These are phyloP conservation scores for Gilbertella persicaria DNA, from an alignment of 371 early-diverging fungal genomes.

Conservation along the genomic window DNA sequence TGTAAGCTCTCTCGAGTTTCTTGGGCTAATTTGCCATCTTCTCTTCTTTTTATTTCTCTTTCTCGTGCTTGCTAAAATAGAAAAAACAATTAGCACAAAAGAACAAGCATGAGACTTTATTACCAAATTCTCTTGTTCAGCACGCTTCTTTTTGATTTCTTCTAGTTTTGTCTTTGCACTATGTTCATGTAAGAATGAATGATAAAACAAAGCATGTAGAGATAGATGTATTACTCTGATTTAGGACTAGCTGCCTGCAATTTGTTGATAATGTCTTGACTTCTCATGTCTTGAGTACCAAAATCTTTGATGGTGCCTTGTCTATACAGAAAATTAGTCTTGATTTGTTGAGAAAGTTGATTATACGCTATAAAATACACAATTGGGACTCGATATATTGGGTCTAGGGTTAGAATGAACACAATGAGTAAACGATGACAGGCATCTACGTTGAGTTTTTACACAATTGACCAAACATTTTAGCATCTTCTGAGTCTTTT, in stretches of 20 bases:
- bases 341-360: not conserved
- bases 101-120: not conserved
- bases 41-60: conserved; percentile 28
- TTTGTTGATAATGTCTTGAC: conserved; percentile 1
- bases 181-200: not conserved
- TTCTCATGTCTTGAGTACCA: not conserved
- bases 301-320: conserved; percentile 16
- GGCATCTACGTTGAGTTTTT: not conserved
- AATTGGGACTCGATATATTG: conserved; percentile 9
- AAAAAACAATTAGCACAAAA: not conserved
- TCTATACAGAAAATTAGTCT: not conserved
- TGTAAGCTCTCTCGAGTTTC: conserved; percentile 16
- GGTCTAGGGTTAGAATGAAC: conserved; percentile 5
- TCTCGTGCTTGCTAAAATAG: conserved; percentile 22
- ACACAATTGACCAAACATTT: conserved; percentile 14
- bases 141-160: conserved; percentile 22
- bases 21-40: conserved; percentile 32
- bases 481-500: conserved; percentile 14
- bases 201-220: too few species aligned
- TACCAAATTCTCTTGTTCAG: conserved; percentile 32
- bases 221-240: too few species aligned
- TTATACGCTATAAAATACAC: conserved; percentile 18
- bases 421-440: too few species aligned
- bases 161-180: conserved; percentile 27
- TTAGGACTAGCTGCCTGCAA: not conserved